phyloP scores from a whole-genome alignment of 495 filamentous ascomycete species.

The Penicillium coffeae region DNA sequence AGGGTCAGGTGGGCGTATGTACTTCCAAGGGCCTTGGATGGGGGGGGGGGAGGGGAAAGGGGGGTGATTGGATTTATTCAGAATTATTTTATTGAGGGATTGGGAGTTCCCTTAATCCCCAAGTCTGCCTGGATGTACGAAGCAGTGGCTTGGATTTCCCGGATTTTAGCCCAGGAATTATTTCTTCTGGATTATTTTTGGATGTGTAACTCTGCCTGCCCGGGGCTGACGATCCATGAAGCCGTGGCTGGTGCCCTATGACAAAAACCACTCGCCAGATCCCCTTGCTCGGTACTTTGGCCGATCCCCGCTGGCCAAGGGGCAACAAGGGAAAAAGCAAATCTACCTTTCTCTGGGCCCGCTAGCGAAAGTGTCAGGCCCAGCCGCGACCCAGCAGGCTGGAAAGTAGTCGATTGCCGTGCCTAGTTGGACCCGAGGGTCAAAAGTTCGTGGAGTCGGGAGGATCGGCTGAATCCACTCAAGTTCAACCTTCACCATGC shows the following conservation, averaged over 20 bases:
- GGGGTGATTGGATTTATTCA: neutral
- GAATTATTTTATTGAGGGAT: neutral
- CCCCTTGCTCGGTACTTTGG: constrained; percentile 1
- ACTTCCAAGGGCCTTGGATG: neutral
- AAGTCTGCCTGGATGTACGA: neutral
- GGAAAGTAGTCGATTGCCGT: constrained; percentile 7
- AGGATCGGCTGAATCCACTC: neutral
- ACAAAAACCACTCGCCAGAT: neutral
- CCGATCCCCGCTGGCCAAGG: neutral
- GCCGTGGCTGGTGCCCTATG: constrained; percentile 5
- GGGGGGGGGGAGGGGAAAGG: too few species aligned
- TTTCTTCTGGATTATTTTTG: constrained; percentile 6
- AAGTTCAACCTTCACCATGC: too few species aligned
- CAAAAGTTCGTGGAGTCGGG: neutral
- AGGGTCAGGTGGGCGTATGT: constrained; percentile 4
- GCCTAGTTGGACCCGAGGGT: constrained; percentile 6
- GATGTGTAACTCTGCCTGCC: constrained; percentile 26
- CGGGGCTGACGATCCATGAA: constrained; percentile 17
- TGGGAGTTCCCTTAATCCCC: neutral
- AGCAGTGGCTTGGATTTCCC: neutral
- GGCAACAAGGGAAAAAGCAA: constrained; percentile 8
- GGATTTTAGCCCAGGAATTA: neutral
- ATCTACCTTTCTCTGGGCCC: neutral
- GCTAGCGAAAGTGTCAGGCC: constrained; percentile 5
- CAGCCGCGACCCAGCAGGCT: constrained; percentile 4